Evolutionary conservation across 2,329 filamentous ascomycete species (phyloP).

Genomic region (Botrytis porri): DNA sequence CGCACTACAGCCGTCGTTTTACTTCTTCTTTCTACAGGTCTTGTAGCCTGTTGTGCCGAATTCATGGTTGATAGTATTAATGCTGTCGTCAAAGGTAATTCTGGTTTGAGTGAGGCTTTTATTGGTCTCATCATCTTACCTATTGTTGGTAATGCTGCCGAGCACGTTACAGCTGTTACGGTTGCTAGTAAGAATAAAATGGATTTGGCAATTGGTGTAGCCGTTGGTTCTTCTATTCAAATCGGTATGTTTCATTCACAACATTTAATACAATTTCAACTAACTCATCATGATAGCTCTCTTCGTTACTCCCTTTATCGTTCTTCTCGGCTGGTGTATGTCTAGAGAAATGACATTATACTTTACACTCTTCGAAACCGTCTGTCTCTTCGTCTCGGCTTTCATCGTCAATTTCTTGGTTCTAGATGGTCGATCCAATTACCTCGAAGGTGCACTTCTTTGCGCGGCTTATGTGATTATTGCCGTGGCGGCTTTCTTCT

Average conservation of each 20-base stretch:
- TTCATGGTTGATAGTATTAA: conserved; percentile 68
- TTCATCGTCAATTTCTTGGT: conserved; percentile 88
- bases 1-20: conserved; percentile 57
- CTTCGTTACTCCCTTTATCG: conserved; percentile 67
- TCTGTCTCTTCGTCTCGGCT: conserved; percentile 78
- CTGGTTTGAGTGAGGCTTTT: conserved; percentile 59
- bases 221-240: conserved; percentile 68
- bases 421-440: conserved; percentile 80
- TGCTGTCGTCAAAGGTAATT: conserved; percentile 54
- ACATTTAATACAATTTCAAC: not conserved
- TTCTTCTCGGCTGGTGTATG: conserved; percentile 70
- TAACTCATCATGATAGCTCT: conserved; percentile 43
- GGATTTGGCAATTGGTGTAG: conserved; percentile 71
- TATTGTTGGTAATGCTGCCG: conserved; percentile 70
- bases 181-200: conserved; percentile 74
- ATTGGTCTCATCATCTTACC: conserved; percentile 71
- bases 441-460: conserved; percentile 73
- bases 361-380: conserved; percentile 86
- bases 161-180: conserved; percentile 69
- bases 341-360: conserved; percentile 71
- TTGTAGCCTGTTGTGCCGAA: conserved; percentile 68
- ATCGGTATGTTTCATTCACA: conserved; percentile 45
- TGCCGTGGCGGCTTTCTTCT: conserved; percentile 63
- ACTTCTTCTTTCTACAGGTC: conserved; percentile 59
- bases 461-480: conserved; percentile 68